A percentile compares a stretch with the other conserved stretches of the same genome.
Evolutionary conservation across 2,329 filamentous ascomycete species (phyloP).

Genomic region (Colletotrichum eremochloae): DNA sequence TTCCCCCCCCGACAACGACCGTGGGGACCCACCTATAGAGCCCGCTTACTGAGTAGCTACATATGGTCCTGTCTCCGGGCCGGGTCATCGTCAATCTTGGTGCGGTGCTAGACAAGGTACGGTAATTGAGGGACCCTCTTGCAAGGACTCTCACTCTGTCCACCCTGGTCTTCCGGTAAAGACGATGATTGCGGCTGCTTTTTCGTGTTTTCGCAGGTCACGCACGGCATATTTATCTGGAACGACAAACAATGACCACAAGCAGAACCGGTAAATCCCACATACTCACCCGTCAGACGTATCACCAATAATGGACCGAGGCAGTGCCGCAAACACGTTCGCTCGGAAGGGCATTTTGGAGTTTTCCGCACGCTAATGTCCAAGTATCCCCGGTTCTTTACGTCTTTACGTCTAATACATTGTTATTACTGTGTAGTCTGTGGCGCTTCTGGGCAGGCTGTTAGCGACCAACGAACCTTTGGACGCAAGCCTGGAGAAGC

Average conservation of each 20-base stretch:
- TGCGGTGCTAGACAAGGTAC: conserved; percentile 12
- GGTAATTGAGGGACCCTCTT: not conserved
- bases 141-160: not conserved
- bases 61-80: conserved; percentile 23
- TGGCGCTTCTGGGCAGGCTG: not conserved
- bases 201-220: not conserved
- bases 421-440: too few species aligned
- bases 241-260: not conserved
- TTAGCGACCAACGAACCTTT: not conserved
- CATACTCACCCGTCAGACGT: conserved; percentile 4
- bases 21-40: not conserved
- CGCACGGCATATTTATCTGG: conserved; percentile 9
- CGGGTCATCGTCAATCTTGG: conserved; percentile 22
- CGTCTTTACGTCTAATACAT: too few species aligned
- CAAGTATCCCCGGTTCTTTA: not conserved
- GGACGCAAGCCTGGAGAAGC: not conserved
- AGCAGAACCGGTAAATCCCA: not conserved
- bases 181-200: conserved; percentile 8
- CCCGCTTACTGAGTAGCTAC: conserved; percentile 24
- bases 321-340: conserved; percentile 18
- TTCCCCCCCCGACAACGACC: not conserved
- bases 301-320: conserved; percentile 17
- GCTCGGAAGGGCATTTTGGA: not conserved
- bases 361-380: not conserved
- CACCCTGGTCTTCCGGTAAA: not conserved